A percentile compares a stretch with the other conserved stretches of the same genome.
Evolutionary conservation across 345 rosid genomes (phyloP).

Genomic region (Linum trigynum): DNA sequence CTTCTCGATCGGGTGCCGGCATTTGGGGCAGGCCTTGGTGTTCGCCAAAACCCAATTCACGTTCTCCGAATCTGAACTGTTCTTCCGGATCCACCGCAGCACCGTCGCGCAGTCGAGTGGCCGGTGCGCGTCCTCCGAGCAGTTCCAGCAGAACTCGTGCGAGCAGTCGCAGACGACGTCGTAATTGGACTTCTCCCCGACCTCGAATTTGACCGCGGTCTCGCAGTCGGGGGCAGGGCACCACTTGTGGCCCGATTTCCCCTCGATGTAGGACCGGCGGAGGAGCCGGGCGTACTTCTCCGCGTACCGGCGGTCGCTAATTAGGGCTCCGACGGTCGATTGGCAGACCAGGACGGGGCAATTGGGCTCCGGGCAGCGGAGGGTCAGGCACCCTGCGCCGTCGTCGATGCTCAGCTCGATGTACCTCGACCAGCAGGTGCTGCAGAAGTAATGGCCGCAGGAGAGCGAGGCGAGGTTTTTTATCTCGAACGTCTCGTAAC

Average conservation of each 20-base stretch:
- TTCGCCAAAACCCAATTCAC: constrained; percentile 18
- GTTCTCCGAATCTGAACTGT: constrained; percentile 21
- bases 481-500: not conserved
- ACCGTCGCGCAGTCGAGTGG: constrained; percentile 34
- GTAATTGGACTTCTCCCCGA: not conserved
- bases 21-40: constrained; percentile 36
- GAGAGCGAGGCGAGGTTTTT: not conserved
- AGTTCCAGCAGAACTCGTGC: not conserved
- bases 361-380: not conserved
- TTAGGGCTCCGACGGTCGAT: not conserved
- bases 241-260: not conserved
- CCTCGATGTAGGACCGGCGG: not conserved
- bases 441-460: not conserved
- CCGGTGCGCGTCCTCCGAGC: constrained; percentile 2
- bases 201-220: not conserved
- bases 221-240: constrained; percentile 2
- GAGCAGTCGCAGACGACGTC: constrained; percentile 1
- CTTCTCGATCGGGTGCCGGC: constrained; percentile 29
- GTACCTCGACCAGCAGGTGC: not conserved
- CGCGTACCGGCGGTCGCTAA: not conserved
- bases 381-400: not conserved
- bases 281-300: not conserved
- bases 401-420: not conserved
- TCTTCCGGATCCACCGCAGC: constrained; percentile 25
- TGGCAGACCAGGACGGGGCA: not conserved